These are phyloP conservation scores for Scalesia atractyloides DNA, from an alignment of 129 eudicot genomes.

Conservation along the genomic window DNA sequence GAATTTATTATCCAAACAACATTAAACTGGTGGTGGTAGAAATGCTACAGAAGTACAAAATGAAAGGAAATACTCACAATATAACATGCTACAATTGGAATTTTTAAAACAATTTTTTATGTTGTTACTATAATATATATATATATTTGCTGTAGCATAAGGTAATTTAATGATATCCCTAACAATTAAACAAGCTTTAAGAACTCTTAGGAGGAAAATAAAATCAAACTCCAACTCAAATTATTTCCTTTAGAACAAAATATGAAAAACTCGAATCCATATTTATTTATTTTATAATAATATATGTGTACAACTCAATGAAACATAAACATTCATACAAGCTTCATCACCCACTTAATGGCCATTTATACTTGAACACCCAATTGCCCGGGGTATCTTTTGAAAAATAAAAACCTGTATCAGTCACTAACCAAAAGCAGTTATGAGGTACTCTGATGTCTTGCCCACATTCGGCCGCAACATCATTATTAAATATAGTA, in stretches of 20 bases:
- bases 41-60: too few species aligned
- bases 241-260: neutral
- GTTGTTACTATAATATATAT: too few species aligned
- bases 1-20: too few species aligned
- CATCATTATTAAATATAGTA: constrained; percentile 4
- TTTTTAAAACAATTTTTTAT: too few species aligned
- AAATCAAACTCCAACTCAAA: neutral
- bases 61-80: too few species aligned
- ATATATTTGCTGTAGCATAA: too few species aligned
- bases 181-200: too few species aligned
- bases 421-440: constrained; percentile 9
- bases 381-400: constrained; percentile 2
- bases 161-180: too few species aligned
- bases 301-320: neutral
- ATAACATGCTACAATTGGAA: too few species aligned
- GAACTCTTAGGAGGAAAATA: neutral
- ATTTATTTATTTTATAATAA: neutral
- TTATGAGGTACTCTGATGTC: neutral
- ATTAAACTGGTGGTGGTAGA: too few species aligned
- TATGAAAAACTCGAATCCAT: neutral
- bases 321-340: neutral
- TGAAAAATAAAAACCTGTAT: constrained; percentile 10
- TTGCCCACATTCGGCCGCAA: constrained; percentile 5
- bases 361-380: constrained; percentile 11
- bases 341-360: neutral